These are phyloP conservation scores for Clarireedia sp. DNA, from an alignment of 2,329 filamentous ascomycete genomes.

Conservation along the genomic window DNA sequence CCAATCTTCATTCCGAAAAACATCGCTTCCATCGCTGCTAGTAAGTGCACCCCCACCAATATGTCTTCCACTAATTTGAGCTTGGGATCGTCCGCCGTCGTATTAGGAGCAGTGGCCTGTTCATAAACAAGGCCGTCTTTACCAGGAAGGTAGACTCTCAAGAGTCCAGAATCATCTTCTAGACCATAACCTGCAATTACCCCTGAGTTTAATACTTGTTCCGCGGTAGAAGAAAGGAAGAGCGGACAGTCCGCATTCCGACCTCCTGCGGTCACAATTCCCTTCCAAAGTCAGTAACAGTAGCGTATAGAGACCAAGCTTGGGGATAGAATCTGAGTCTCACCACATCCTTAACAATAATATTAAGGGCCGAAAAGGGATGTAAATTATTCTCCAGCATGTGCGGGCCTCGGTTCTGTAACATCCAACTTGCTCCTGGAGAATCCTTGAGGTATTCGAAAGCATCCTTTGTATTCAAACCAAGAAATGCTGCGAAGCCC, in stretches of 20 bases:
- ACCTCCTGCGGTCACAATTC: conserved; percentile 28
- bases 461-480: conserved; percentile 38
- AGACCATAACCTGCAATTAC: conserved; percentile 11
- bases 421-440: conserved; percentile 41
- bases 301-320: no score
- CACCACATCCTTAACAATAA: conserved; percentile 32
- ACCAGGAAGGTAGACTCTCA: conserved; percentile 18
- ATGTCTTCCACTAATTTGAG: conserved; percentile 48
- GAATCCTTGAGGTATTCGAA: conserved; percentile 31
- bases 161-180: conserved; percentile 22
- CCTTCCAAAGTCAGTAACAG: conserved; percentile 9
- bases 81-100: conserved; percentile 20
- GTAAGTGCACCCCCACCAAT: conserved; percentile 47
- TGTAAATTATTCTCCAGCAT: conserved; percentile 44
- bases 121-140: conserved; percentile 17
- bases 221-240: conserved; percentile 30
- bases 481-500: conserved; percentile 49
- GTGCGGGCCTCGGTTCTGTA: conserved; percentile 46
- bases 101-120: conserved; percentile 12
- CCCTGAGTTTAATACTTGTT: conserved; percentile 26
- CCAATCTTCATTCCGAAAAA: conserved; percentile 46
- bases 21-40: conserved; percentile 47
- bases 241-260: conserved; percentile 30
- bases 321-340: not conserved
- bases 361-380: conserved; percentile 30